phyloP scores from a whole-genome alignment of 2,329 filamentous ascomycete species.

The Diaporthe nobilis region DNA sequence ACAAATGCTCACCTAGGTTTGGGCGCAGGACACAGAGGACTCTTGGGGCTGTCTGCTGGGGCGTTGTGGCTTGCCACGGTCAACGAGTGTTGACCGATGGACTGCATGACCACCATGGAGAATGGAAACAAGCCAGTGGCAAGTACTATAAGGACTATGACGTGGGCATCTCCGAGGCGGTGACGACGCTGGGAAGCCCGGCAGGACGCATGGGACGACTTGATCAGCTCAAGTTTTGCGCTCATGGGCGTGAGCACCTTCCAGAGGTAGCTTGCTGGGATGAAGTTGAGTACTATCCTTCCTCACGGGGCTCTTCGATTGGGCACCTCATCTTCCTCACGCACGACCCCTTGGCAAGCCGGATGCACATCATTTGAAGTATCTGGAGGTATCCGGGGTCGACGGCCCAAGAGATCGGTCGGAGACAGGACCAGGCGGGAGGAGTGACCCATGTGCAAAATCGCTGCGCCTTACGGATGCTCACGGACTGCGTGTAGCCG shows the following conservation, averaged over 20 bases:
- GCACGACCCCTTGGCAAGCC: conserved; percentile 6
- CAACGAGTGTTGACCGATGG: not conserved
- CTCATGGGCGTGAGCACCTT: not conserved
- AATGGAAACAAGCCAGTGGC: conserved; percentile 26
- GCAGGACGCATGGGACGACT: not conserved
- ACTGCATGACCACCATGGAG: not conserved
- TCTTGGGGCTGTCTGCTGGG: no score
- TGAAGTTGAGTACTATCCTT: not conserved
- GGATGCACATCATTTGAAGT: not conserved
- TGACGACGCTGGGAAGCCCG: not conserved
- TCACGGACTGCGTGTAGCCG: conserved; percentile 1
- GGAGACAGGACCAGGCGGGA: not conserved
- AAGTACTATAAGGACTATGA: conserved; percentile 7
- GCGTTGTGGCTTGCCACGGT: not conserved
- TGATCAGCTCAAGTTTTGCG: not conserved
- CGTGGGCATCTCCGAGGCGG: not conserved
- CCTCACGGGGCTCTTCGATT: not conserved
- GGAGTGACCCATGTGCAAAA: not conserved
- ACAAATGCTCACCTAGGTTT: not conserved
- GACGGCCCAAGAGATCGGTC: conserved; percentile 3
- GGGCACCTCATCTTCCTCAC: conserved; percentile 13
- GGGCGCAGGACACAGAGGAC: not conserved
- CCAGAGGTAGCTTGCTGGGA: not conserved
- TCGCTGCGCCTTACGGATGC: conserved; percentile 27
- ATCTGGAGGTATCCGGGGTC: not conserved